Percentiles rank a stretch among this genome's conserved stretches.
phyloP scores from a whole-genome alignment of 2,329 filamentous ascomycete species.

The Rosellinia necatrix region DNA sequence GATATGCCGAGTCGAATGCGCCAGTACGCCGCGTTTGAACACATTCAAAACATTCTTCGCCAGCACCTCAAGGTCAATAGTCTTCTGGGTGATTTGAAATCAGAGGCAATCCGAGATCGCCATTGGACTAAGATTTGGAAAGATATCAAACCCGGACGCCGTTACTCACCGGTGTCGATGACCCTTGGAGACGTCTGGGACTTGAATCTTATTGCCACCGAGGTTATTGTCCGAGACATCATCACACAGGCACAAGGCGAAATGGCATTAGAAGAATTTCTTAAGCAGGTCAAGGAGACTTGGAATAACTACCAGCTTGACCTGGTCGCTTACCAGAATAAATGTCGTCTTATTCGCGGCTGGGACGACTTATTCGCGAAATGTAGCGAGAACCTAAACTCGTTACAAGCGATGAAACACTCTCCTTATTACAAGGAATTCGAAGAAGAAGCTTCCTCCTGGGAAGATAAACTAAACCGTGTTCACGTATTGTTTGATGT shows the following conservation, averaged over 20 bases:
- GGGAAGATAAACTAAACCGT: slow-evolving; percentile 97
- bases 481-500: slow-evolving; percentile 98
- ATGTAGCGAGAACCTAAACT: slow-evolving; percentile 97
- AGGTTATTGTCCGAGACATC: slow-evolving; percentile 87
- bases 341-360: slow-evolving; percentile 93
- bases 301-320: slow-evolving; percentile 97
- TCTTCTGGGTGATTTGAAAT: slow-evolving; percentile 87
- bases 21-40: slow-evolving; percentile 99
- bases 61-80: slow-evolving; percentile 90
- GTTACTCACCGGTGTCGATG: slow-evolving; percentile 92
- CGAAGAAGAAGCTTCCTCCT: slow-evolving; percentile 92
- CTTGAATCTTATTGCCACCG: slow-evolving; percentile 84
- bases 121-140: slow-evolving; percentile 99
- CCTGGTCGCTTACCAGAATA: slow-evolving; percentile 96
- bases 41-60: slow-evolving; percentile 89
- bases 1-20: slow-evolving; percentile 99
- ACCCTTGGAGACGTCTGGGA: slow-evolving; percentile 99
- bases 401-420: slow-evolving; percentile 96
- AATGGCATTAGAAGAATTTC: slow-evolving; percentile 96
- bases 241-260: slow-evolving; percentile 96
- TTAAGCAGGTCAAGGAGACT: slow-evolving; percentile 93
- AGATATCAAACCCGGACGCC: slow-evolving; percentile 85
- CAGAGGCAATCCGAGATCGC: slow-evolving; percentile 91
- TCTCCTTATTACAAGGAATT: slow-evolving; percentile 99
- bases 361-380: slow-evolving; percentile 99